phyloP scores from a whole-genome alignment of 257 asterid species.

The Penstemon davidsonii region DNA sequence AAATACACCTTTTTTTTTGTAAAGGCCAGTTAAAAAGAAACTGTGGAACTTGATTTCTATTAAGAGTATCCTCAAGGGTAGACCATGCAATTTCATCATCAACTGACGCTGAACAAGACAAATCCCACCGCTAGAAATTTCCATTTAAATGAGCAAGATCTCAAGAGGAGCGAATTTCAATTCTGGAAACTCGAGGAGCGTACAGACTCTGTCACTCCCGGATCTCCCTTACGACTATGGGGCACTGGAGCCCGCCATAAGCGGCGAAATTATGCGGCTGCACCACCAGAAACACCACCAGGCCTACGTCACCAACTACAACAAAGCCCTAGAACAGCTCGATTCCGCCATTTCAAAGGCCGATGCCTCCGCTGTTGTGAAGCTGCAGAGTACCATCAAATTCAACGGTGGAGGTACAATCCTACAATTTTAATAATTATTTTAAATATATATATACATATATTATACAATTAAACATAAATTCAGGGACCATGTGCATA shows the following conservation, averaged over 20 bases:
- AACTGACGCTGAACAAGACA: not conserved
- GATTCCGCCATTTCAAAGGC: constrained; percentile 42
- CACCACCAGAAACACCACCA: constrained; percentile 63
- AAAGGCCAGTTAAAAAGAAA: too few relatives aligned
- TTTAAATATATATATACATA: too few relatives aligned
- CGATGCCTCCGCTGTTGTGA: constrained; percentile 39
- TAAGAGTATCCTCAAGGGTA: not conserved
- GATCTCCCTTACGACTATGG: constrained; percentile 53
- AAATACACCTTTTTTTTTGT: too few relatives aligned
- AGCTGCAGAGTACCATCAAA: constrained; percentile 54
- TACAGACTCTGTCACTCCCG: constrained; percentile 47
- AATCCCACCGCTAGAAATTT: not conserved
- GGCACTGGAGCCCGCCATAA: constrained; percentile 50
- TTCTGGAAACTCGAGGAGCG: constrained; percentile 16
- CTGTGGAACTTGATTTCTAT: not conserved
- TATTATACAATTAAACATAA: too few relatives aligned
- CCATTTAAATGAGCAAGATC: not conserved
- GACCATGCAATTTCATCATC: not conserved
- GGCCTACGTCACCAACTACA: constrained; percentile 52
- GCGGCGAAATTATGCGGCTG: constrained; percentile 54
- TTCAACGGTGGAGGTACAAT: constrained; percentile 57
- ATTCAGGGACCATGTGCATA: too few relatives aligned
- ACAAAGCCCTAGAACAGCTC: constrained; percentile 56
- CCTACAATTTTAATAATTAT: too few relatives aligned
- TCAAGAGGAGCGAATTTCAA: not conserved